These are phyloP conservation scores for Paspalum vaginatum DNA, from an alignment of 176 grass and related monocot species.

Conservation along the genomic window DNA sequence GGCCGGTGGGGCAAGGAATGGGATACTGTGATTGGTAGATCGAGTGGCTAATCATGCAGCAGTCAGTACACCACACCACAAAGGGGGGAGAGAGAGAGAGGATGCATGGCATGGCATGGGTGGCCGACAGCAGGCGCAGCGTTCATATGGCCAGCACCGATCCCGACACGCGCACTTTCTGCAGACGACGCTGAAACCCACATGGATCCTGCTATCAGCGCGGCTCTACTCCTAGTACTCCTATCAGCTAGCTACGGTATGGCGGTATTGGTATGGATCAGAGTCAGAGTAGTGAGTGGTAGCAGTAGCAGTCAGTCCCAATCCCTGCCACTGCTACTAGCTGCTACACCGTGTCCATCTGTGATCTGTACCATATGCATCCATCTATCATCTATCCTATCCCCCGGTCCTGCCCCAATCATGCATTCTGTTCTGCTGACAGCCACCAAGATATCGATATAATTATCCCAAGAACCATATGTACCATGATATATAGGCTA, in stretches of 20 bases:
- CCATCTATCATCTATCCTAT: neutral
- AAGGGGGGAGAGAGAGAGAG: neutral
- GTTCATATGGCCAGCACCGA: slow-evolving; percentile 51
- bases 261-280: neutral
- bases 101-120: neutral
- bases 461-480: neutral
- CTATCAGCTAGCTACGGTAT: neutral
- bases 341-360: neutral
- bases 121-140: slow-evolving; percentile 46
- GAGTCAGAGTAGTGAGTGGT: neutral
- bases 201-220: slow-evolving; percentile 33
- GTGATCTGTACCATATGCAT: neutral
- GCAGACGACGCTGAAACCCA: slow-evolving; percentile 51
- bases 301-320: slow-evolving; percentile 28
- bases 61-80: slow-evolving; percentile 1
- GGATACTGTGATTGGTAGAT: slow-evolving; percentile 45
- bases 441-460: neutral
- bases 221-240: too few species aligned
- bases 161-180: slow-evolving; percentile 50
- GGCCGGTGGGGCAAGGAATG: neutral
- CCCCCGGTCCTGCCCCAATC: neutral
- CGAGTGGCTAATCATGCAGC: slow-evolving; percentile 46
- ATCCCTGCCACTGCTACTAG: neutral
- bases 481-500: too few species aligned
- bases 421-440: neutral